Evolutionary conservation across 345 rosid genomes (phyloP), one percentile per base, ranked within the genome.

Genomic region (Mangifera indica): DNA sequence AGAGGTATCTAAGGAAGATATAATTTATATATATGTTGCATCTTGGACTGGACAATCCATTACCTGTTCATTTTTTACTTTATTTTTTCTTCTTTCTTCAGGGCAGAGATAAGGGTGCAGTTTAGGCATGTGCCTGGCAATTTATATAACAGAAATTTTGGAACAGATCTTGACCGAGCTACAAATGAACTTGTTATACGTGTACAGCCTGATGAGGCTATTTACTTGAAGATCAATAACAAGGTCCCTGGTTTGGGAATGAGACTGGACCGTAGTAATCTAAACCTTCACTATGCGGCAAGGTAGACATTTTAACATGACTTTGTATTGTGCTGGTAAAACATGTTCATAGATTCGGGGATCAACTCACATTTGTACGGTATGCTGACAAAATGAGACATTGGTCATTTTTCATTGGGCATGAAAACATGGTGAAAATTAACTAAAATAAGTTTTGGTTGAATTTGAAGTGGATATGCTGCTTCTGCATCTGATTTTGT

Each of bases 41-140:
- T 76, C 53, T 66, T 14, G 53, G 63, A 53, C 42, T 48, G 1
- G 22, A 37, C 58, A 32, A 48, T 73, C 62, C 0, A 51, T 60
- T 25, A 66, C 2, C 13, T 73, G 65, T 46, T 59, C 46, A 21
- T 46, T 51, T 14, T 67, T 71, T 42, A 65, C 20, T 34, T 59
- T 45, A 63, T 45, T 67, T 58, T 42, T n/a, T 13, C 60, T 11
- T 14, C 57, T 34, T 69, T 73, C 65, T 48, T 66, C 88, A 95
- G 99, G 72, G 87, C 99, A 44, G 99, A 95, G 90, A 92, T 95
- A 81, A 82, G 99, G 85, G 99, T 95, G 66, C 99, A 92, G 82
- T 95, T 92, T 82, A 84, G 98, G 77, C 96, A 92, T 70, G 97
- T 95, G n/a, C 99, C 99, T 2, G 99, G 99, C 17, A 92, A 95